Evolutionary conservation across 306 rosid species (phyloP).

Genomic region (Canavalia gladiata): DNA sequence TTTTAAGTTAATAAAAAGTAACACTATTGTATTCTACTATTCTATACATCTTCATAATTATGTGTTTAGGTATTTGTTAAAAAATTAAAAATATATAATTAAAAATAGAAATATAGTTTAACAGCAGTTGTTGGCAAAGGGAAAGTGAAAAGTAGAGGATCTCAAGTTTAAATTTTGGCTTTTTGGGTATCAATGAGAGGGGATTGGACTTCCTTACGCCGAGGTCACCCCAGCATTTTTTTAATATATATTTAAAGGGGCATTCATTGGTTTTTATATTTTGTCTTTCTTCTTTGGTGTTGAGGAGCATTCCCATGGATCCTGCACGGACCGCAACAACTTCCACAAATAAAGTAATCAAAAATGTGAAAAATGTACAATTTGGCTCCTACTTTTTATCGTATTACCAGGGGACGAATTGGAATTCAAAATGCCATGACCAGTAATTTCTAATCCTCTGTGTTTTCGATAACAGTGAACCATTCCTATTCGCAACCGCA

Average conservation of each 20-base stretch:
- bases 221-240: not conserved
- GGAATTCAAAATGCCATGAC: constrained; percentile 49
- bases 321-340: constrained; percentile 35
- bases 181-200: not conserved
- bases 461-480: constrained; percentile 48
- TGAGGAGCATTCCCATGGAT: constrained; percentile 44
- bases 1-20: too few relatives aligned
- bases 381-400: constrained; percentile 41
- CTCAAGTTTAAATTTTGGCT: not conserved
- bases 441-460: constrained; percentile 41
- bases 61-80: too few relatives aligned
- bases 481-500: constrained; percentile 44
- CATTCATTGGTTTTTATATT: not conserved
- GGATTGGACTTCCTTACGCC: not conserved
- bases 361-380: constrained; percentile 28
- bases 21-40: too few relatives aligned
- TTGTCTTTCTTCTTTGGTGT: constrained; percentile 39
- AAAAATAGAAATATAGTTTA: too few relatives aligned
- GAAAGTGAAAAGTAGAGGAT: not conserved
- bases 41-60: too few relatives aligned
- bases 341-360: constrained; percentile 39
- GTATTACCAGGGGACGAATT: constrained; percentile 24
- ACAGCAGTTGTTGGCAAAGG: too few relatives aligned
- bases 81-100: too few relatives aligned
- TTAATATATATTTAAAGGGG: not conserved